Conservation (phyloP, 2,329 filamentous ascomycete genomes). For the Neofusicoccum laricinum region DNA sequence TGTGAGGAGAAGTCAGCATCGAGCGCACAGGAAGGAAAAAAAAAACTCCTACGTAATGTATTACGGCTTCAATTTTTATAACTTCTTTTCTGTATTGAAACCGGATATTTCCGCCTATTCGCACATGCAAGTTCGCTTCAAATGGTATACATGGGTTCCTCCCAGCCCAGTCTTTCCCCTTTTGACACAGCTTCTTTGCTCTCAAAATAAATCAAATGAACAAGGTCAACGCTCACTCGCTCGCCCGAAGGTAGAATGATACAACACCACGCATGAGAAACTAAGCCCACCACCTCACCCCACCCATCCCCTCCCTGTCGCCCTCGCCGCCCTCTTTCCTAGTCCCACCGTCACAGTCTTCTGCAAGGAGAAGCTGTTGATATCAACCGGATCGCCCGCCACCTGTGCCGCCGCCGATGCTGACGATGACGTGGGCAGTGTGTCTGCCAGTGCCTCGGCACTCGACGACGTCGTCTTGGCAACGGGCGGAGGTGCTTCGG, state of each 20-base stretch:
- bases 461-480: background rate
- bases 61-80: background rate
- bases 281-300: background rate
- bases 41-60: background rate
- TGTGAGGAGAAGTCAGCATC: background rate
- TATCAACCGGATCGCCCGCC: slow-evolving; percentile 30
- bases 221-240: too few relatives aligned
- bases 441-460: background rate
- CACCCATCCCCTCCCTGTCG: background rate
- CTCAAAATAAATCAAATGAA: too few relatives aligned
- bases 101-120: background rate
- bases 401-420: background rate
- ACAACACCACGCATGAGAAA: too few relatives aligned
- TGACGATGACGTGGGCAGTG: background rate
- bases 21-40: background rate
- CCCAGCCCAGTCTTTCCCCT: too few relatives aligned
- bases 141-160: background rate
- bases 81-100: background rate
- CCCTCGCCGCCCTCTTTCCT: slow-evolving; percentile 23
- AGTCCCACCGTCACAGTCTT: slow-evolving; percentile 35
- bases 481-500: background rate
- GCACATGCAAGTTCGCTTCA: background rate
- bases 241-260: too few relatives aligned
- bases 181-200: too few relatives aligned
- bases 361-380: slow-evolving; percentile 32